Evolutionary conservation across 768 basidiomycete genomes (phyloP).

Genomic region (Boletus pseudo-olivaceus): DNA sequence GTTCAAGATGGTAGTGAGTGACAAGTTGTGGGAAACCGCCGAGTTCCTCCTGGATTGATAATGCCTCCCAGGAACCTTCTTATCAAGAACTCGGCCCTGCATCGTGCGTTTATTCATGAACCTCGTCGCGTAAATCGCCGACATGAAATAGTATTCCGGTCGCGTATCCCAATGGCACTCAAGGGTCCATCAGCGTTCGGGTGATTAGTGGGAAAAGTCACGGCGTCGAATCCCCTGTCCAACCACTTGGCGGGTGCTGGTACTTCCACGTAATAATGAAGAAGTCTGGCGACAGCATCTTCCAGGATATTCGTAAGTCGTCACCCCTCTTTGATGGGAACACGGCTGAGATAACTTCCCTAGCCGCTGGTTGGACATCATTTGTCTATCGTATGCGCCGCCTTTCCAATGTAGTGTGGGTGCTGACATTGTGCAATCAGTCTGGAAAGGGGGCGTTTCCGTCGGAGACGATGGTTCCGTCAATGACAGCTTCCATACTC

Average conservation of each 20-base stretch:
- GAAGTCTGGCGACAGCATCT: slow-evolving; percentile 55
- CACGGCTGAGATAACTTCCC: neutral
- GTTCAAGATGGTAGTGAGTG: slow-evolving; percentile 71
- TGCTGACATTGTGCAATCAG: slow-evolving; percentile 15
- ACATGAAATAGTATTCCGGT: slow-evolving; percentile 55
- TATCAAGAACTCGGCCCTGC: slow-evolving; percentile 79
- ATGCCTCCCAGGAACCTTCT: slow-evolving; percentile 53
- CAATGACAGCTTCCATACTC: slow-evolving; percentile 67
- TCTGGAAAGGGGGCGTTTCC: slow-evolving; percentile 51
- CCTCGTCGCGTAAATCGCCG: neutral
- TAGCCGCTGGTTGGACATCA: slow-evolving; percentile 84
- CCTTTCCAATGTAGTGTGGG: neutral
- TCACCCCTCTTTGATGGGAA: neutral
- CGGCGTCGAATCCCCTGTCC: slow-evolving; percentile 82
- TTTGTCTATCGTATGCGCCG: slow-evolving; percentile 72
- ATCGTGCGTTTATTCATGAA: slow-evolving; percentile 40
- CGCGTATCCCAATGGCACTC: slow-evolving; percentile 66
- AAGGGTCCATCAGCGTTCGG: slow-evolving; percentile 68
- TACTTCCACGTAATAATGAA: slow-evolving; percentile 78
- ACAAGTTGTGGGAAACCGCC: neutral
- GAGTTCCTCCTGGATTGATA: neutral
- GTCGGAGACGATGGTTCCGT: slow-evolving; percentile 50
- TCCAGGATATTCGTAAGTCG: slow-evolving; percentile 76
- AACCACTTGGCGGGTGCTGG: slow-evolving; percentile 92
- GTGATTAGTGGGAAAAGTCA: slow-evolving; percentile 90